These are phyloP conservation scores for Sugiyamaella americana DNA, from an alignment of 805 yeast species.

Conservation along the genomic window DNA sequence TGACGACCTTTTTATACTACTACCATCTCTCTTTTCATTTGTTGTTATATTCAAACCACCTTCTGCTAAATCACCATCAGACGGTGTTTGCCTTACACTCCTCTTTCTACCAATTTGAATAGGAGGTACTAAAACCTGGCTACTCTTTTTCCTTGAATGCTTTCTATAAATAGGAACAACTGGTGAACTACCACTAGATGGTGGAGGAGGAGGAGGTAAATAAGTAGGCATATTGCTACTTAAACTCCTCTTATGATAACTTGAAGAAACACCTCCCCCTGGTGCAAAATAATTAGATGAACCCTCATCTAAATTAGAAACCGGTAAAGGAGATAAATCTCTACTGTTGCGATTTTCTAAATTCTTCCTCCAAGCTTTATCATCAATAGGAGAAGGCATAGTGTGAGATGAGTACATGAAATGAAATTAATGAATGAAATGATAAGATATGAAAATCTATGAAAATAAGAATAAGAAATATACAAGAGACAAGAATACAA, in stretches of 20 bases:
- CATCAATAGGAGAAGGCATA: too few relatives aligned
- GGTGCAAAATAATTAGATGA: too few relatives aligned
- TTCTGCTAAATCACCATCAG: background rate
- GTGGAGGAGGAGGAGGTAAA: slow-evolving; percentile 7
- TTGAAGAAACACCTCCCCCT: too few relatives aligned
- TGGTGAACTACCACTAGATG: slow-evolving; percentile 5
- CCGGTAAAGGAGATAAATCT: too few relatives aligned
- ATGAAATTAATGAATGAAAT: too few relatives aligned
- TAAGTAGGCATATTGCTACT: background rate
- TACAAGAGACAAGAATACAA: too few relatives aligned
- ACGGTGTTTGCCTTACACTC: background rate
- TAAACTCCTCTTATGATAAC: background rate
- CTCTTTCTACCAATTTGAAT: slow-evolving; percentile 12
- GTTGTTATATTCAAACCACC: background rate
- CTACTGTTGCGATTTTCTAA: too few relatives aligned
- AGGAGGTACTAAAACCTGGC: slow-evolving; percentile 23
- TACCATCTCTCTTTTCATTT: background rate
- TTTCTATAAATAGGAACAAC: slow-evolving; percentile 14
- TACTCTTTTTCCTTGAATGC: slow-evolving; percentile 19
- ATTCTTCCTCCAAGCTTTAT: too few relatives aligned
- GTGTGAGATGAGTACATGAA: too few relatives aligned
- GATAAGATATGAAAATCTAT: too few relatives aligned
- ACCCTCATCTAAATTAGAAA: too few relatives aligned
- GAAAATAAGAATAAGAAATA: too few relatives aligned
- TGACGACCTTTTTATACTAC: background rate